Evolutionary conservation across 1,284 basidiomycete species (phyloP).

Genomic region (Cryptococcus neoformans): DNA sequence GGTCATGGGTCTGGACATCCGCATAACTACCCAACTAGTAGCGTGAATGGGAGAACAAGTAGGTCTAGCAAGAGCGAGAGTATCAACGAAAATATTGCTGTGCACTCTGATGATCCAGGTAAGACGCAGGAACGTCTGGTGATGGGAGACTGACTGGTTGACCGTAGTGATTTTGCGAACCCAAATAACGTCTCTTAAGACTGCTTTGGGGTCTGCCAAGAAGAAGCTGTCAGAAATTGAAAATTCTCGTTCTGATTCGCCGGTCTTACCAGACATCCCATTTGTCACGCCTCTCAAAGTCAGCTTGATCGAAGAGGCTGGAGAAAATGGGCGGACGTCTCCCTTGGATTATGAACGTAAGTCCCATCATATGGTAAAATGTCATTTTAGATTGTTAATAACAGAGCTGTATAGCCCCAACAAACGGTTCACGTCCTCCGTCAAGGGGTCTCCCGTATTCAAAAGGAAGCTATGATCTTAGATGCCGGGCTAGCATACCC

Average conservation of each 20-base stretch:
- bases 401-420: not conserved
- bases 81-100: slow-evolving; percentile 6
- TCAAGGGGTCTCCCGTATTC: slow-evolving; percentile 25
- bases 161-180: slow-evolving; percentile 12
- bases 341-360: slow-evolving; percentile 14
- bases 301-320: slow-evolving; percentile 1
- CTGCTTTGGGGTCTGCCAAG: slow-evolving; percentile 16
- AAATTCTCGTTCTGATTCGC: slow-evolving; percentile 10
- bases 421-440: not conserved
- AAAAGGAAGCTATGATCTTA: slow-evolving; percentile 28
- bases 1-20: not conserved
- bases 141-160: not conserved
- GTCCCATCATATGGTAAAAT: not conserved
- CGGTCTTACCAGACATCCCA: slow-evolving; percentile 14
- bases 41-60: not conserved
- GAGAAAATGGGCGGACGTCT: not conserved
- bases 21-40: not conserved
- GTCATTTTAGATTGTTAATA: not conserved
- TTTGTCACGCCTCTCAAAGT: slow-evolving; percentile 3
- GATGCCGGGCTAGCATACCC: slow-evolving; percentile 22
- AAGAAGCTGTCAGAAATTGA: slow-evolving; percentile 18
- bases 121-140: slow-evolving; percentile 1
- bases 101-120: slow-evolving; percentile 23
- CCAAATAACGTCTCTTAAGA: slow-evolving; percentile 17
- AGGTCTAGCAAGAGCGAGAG: not conserved